These are phyloP conservation scores for Westerdykella aurantiaca DNA, from an alignment of 2,329 filamentous ascomycete species.

Conservation along the genomic window DNA sequence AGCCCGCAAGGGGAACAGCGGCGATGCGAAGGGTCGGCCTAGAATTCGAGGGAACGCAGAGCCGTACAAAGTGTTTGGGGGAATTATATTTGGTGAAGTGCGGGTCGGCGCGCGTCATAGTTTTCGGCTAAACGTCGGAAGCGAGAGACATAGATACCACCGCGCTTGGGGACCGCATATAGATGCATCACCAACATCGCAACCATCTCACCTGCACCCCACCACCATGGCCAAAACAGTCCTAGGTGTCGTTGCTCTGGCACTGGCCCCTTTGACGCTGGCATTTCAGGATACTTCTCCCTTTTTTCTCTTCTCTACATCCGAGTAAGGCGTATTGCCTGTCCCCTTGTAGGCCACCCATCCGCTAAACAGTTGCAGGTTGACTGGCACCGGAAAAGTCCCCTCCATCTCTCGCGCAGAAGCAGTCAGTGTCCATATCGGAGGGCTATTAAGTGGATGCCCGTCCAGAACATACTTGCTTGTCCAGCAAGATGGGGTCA, in stretches of 20 bases:
- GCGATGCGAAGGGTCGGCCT: background rate
- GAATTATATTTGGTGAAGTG: background rate
- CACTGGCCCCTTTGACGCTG: conserved; percentile 52
- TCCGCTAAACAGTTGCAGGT: conserved; percentile 23
- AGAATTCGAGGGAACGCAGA: background rate
- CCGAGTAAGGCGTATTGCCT: conserved; percentile 55
- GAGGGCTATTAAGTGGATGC: conserved; percentile 54
- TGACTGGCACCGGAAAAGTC: conserved; percentile 21
- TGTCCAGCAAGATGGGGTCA: conserved; percentile 69
- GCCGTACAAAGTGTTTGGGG: conserved; percentile 1
- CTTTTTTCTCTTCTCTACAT: conserved; percentile 80
- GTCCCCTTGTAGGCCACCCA: conserved; percentile 6
- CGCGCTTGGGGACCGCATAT: conserved; percentile 11
- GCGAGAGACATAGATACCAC: conserved; percentile 4
- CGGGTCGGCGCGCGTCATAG: conserved; percentile 23
- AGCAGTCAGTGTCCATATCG: conserved; percentile 40
- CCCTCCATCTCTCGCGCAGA: conserved; percentile 39
- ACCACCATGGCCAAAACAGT: conserved; percentile 41
- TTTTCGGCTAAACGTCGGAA: conserved; percentile 9
- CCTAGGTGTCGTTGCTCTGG: conserved; percentile 45
- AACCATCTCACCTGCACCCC: conserved; percentile 8
- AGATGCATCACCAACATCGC: conserved; percentile 11
- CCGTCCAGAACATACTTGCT: conserved; percentile 72
- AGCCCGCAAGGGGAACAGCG: too few species aligned
- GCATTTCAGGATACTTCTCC: conserved; percentile 85